phyloP scores from a whole-genome alignment of 805 yeast genomes.

The Kodamaea hsintzibuensis region DNA sequence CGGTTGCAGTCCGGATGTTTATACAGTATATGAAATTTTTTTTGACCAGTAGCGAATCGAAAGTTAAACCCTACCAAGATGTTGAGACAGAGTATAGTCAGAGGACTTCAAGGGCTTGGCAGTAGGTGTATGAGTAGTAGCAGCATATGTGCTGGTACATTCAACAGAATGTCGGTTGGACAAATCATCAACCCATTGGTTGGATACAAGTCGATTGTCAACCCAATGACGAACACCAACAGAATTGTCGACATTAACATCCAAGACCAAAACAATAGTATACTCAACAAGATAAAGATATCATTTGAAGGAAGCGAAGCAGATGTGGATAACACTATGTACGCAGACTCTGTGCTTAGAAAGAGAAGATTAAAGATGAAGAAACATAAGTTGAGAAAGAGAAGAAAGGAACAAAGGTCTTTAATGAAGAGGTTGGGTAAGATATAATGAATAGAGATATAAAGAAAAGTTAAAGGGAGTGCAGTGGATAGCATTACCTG shows the following conservation, averaged over 20 bases:
- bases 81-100: constrained; percentile 2
- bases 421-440: constrained; percentile 68
- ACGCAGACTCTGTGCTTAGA: constrained; percentile 71
- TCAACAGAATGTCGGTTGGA: not conserved
- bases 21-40: not conserved
- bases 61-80: not conserved
- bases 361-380: constrained; percentile 95
- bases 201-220: constrained; percentile 2
- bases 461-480: too few relatives aligned
- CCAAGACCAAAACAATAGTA: not conserved
- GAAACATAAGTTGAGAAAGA: constrained; percentile 94
- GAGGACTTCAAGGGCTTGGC: constrained; percentile 2
- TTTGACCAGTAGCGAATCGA: not conserved
- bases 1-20: not conserved
- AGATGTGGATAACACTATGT: constrained; percentile 27
- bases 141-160: not conserved
- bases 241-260: not conserved
- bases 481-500: too few relatives aligned
- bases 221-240: not conserved
- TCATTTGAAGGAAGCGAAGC: not conserved
- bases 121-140: constrained; percentile 4
- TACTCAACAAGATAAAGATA: constrained; percentile 3
- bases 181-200: constrained; percentile 4
- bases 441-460: constrained; percentile 20
- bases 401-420: constrained; percentile 91